Evolutionary conservation across 108 stramenopile species (phyloP), one percentile per base, ranked within the genome.

Genomic region (Asterionellopsis glacialis): DNA sequence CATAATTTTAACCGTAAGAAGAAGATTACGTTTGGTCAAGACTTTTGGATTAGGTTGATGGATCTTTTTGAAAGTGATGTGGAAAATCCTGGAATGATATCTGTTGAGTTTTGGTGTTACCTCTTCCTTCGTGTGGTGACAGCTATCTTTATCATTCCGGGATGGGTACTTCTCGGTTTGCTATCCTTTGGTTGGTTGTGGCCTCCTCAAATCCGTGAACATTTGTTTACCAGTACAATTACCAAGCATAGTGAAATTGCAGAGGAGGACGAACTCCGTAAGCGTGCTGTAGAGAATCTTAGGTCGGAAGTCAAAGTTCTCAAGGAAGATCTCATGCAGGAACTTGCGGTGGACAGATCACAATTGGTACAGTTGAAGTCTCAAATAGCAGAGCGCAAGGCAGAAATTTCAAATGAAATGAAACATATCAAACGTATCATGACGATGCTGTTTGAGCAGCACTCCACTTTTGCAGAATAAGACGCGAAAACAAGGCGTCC

Each of bases 391-490:
- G 75, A 83, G 45, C 61, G 70, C 41, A 83, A 77, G 55, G 18
- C 65, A 7, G 86, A 80, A 57, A 87, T 83, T 64, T 40, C 53
- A 40, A 74, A 65, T 42, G 82, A 83, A 69, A 77, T 87, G 78
- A 81, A 73, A 27, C 62, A 81, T 49, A 68, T 87, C 48, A 83
- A 83, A 51, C 61, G 72, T 14, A 67, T 83, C 11, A 74, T 83
- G 52, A 77, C 77, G 41, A 77, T 83, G 77, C 54, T 87, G 3
- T 87, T 83, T 61, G 82, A 81, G 45, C 73, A 73, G 24, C 72
- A 76, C 44, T 64, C 75, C 2, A 5, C 47, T 19, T 48, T 48
- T 48, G 47, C 16, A 19, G 21, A 16, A 48, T 48, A 48, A 48
- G 47, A 33, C 5, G n/a, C n/a, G 7, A 33, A 33, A 33, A 33